These are phyloP conservation scores for Echinochloa phyllopogon DNA, from an alignment of 176 grass and related monocot genomes.

Conservation along the genomic window DNA sequence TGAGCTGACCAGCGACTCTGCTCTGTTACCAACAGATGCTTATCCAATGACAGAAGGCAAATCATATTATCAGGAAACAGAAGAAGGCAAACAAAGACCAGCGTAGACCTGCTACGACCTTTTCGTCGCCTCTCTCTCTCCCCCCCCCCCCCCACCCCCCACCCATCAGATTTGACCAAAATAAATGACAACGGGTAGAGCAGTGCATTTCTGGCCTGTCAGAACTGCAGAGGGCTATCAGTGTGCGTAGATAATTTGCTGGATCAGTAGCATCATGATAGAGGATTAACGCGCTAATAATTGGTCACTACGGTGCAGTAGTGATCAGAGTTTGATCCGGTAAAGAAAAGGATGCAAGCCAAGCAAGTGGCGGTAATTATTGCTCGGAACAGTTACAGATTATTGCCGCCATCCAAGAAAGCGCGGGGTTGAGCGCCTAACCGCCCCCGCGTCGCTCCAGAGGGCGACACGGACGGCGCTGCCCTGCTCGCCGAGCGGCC, in stretches of 20 bases:
- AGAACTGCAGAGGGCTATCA: not conserved
- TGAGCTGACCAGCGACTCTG: not conserved
- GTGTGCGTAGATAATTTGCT: not conserved
- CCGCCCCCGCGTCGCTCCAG: too few species aligned
- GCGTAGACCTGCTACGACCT: constrained; percentile 17
- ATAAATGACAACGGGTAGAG: not conserved
- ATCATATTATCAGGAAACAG: too few species aligned
- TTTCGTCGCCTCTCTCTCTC: not conserved
- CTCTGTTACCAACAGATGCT: not conserved
- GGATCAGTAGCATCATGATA: not conserved
- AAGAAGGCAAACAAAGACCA: not conserved
- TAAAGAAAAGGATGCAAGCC: not conserved
- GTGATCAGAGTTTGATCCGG: not conserved
- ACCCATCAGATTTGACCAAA: constrained; percentile 24
- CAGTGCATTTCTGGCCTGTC: not conserved
- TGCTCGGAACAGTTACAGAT: not conserved
- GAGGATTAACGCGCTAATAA: not conserved
- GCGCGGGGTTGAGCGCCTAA: too few species aligned
- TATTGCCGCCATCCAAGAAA: not conserved
- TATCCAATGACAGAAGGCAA: not conserved
- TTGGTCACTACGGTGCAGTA: not conserved
- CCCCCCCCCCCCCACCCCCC: too few species aligned
- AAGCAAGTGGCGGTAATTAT: not conserved
- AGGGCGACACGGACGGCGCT: too few species aligned
- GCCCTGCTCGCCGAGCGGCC: too few species aligned